A percentile compares a stretch with the other conserved stretches of the same genome.
Conservation (phyloP, 2,329 filamentous ascomycete species). For the Stagonosporopsis rhizophila region DNA sequence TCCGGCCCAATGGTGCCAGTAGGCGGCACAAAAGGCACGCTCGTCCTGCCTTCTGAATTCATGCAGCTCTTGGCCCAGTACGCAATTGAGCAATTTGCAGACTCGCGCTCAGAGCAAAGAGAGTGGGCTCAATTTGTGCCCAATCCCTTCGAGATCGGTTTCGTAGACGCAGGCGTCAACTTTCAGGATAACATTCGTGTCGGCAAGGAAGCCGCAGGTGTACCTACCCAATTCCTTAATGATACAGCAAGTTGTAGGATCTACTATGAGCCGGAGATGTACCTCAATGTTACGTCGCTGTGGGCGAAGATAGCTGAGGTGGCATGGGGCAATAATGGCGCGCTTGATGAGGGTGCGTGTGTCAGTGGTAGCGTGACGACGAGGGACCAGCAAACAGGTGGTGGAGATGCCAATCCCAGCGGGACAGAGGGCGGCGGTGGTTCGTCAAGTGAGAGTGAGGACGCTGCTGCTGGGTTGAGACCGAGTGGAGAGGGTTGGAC, state of each 20-base stretch:
- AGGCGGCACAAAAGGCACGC: conserved; percentile 55
- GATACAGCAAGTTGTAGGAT: conserved; percentile 68
- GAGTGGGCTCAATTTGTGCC: conserved; percentile 38
- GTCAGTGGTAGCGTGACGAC: conserved; percentile 39
- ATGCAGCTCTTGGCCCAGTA: conserved; percentile 29
- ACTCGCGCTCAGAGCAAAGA: conserved; percentile 9
- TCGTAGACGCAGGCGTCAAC: conserved; percentile 42
- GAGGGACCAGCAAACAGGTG: conserved; percentile 35
- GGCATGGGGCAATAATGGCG: conserved; percentile 39
- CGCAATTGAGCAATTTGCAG: conserved; percentile 31
- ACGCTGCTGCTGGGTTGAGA: conserved; percentile 25
- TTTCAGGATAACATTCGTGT: conserved; percentile 50
- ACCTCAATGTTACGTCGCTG: conserved; percentile 58
- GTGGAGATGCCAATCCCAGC: conserved; percentile 33
- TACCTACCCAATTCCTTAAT: conserved; percentile 66
- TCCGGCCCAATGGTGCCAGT: conserved; percentile 53
- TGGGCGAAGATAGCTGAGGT: conserved; percentile 56
- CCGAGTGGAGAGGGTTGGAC: conserved; percentile 16
- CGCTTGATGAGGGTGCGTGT: conserved; percentile 37
- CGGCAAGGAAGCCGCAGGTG: conserved; percentile 40
- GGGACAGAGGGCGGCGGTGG: conserved; percentile 13
- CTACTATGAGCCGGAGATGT: conserved; percentile 64
- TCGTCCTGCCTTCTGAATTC: conserved; percentile 39
- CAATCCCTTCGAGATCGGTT: conserved; percentile 30
- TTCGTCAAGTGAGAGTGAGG: conserved; percentile 18